Base-by-base conservation (phyloP, 1,139 yeast genomes). In the Kodamaea sp. region DNA sequence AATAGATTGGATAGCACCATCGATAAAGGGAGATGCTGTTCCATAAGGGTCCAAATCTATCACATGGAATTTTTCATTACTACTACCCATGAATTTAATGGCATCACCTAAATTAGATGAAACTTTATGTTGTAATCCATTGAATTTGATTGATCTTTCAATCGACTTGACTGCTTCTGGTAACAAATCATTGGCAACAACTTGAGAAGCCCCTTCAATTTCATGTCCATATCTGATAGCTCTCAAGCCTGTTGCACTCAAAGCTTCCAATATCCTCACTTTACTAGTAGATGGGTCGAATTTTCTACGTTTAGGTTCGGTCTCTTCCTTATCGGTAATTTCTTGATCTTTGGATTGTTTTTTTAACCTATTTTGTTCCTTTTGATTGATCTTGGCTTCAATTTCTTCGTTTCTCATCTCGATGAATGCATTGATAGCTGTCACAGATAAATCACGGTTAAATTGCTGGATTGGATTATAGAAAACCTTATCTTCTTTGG, bases 31-130 rank as follows among this genome's bases (percentile, higher is more conserved):
- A 1, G 96, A 79, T 0, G 97, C 98, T 0, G 97, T 84, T 15
- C 99, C 99, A 57, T 92, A 92, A 0, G 99, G 99, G 57, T 92
- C 99, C 41, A 92, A 73, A 62, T 92, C 99, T 41, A 94, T 79
- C 8, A 87, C 86, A 55, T 92, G 95, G 62, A 84, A 85, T 39
- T 72, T 70, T 22, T 53, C 54, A 20, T 64, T 65, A 25, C 63
- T 58, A 1, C 73, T 57, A 39, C 73, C 68, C 96, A 92, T 88
- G 56, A 75, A 79, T 35, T 79, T 79, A 48, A 84, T 87, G 23
- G 98, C 98, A 64, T 92, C 97, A 20, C 92, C 96, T 51, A 76
- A 75, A 52, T 86, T 82, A 8, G 94, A 73, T 31, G 57, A 60
- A 23, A 92, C 88, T 27, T 66, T 62, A 22, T 57, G 57, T 4